Conservation (phyloP, 1,139 yeast genomes). For the Candida tunisiensis region DNA sequence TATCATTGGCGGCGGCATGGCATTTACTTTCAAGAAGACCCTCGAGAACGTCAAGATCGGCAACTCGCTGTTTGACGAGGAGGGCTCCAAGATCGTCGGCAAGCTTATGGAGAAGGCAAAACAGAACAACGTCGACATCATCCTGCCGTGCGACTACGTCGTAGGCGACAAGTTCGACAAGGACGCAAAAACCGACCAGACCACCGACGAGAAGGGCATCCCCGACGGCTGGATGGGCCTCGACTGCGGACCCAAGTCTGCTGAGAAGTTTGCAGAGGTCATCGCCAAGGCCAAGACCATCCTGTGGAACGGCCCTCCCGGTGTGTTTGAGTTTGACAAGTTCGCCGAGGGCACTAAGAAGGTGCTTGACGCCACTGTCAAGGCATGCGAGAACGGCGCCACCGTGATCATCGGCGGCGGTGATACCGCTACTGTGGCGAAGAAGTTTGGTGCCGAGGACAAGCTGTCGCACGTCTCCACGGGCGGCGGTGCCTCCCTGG, state of each 20-base stretch:
- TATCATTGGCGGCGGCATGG: conserved; percentile 98
- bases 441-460: conserved; percentile 90
- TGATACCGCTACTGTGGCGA: conserved; percentile 97
- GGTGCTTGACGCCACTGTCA: conserved; percentile 71
- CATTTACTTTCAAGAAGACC: conserved; percentile 93
- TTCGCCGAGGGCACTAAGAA: conserved; percentile 85
- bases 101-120: conserved; percentile 85
- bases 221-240: conserved; percentile 92
- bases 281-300: conserved; percentile 89
- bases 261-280: conserved; percentile 56
- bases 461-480: conserved; percentile 94
- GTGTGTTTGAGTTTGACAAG: conserved; percentile 90
- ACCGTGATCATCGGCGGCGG: conserved; percentile 98
- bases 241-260: conserved; percentile 83
- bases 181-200: conserved; percentile 69
- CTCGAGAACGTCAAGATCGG: conserved; percentile 72
- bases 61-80: conserved; percentile 76
- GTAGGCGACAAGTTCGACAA: conserved; percentile 87
- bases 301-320: conserved; percentile 99
- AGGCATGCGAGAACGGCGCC: conserved; percentile 74
- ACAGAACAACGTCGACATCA: conserved; percentile 80
- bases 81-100: conserved; percentile 86
- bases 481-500: conserved; percentile 99
- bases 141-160: conserved; percentile 84
- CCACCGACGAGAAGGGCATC: conserved; percentile 76